A percentile compares a stretch with the other conserved stretches of the same genome.
Evolutionary conservation across 805 yeast species (phyloP).

Genomic region (Starmerella gropengiesseri): DNA sequence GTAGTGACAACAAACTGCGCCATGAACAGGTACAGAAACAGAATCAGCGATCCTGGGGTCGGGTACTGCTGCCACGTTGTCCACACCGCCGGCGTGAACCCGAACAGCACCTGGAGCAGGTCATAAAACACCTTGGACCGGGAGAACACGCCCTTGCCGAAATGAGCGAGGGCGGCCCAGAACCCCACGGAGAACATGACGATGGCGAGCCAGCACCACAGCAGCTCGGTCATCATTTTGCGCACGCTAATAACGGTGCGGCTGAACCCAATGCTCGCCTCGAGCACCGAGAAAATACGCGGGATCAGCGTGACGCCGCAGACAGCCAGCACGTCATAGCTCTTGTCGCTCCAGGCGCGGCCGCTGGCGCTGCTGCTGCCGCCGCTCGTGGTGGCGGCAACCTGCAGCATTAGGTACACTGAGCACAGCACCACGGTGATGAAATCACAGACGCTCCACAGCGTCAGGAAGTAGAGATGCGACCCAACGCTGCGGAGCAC

Average conservation of each 20-base stretch:
- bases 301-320: constrained; percentile 42
- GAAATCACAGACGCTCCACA: constrained; percentile 46
- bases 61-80: constrained; percentile 42
- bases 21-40: constrained; percentile 42
- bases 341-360: constrained; percentile 10
- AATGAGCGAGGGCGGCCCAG: constrained; percentile 43
- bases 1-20: constrained; percentile 47
- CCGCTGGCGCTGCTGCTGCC: not conserved
- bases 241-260: constrained; percentile 42
- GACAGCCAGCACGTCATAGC: constrained; percentile 29
- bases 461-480: constrained; percentile 37
- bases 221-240: constrained; percentile 41
- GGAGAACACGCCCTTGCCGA: constrained; percentile 35
- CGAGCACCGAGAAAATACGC: constrained; percentile 40
- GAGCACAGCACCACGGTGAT: constrained; percentile 35
- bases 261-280: constrained; percentile 43
- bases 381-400: constrained; percentile 15
- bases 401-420: constrained; percentile 24
- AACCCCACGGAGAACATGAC: constrained; percentile 44
- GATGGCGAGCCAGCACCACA: constrained; percentile 40
- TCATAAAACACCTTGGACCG: constrained; percentile 40
- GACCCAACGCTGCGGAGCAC: constrained; percentile 38
- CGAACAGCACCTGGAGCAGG: constrained; percentile 43
- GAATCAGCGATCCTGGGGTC: constrained; percentile 37
- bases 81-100: constrained; percentile 54